phyloP scores from a whole-genome alignment of 371 early-diverging fungal species.

The Circinella minor region DNA sequence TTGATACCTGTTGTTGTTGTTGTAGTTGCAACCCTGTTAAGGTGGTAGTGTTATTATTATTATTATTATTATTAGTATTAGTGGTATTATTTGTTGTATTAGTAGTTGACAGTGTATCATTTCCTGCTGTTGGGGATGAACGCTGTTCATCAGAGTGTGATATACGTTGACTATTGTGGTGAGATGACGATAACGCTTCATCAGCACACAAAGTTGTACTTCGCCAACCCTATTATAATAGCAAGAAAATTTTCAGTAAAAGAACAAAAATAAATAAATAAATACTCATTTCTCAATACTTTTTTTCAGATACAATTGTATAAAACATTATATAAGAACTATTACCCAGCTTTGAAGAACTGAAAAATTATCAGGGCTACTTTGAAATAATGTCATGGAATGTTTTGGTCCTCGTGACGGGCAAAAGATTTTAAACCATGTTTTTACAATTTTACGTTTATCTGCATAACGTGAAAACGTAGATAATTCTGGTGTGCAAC shows the following conservation, averaged over 20 bases:
- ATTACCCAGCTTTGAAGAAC: conserved; percentile 61
- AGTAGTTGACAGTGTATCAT: background rate
- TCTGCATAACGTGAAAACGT: conserved; percentile 53
- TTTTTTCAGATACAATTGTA: too few relatives aligned
- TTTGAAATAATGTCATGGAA: conserved; percentile 58
- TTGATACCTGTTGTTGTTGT: background rate
- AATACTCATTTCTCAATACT: too few relatives aligned
- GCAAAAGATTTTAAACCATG: conserved; percentile 66
- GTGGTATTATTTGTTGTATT: background rate
- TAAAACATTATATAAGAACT: background rate
- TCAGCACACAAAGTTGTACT: conserved; percentile 58
- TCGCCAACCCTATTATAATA: conserved; percentile 53
- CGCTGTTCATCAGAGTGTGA: conserved; percentile 13
- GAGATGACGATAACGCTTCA: conserved; percentile 21
- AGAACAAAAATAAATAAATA: background rate
- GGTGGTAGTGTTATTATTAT: too few relatives aligned
- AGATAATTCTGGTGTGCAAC: conserved; percentile 17
- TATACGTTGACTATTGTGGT: conserved; percentile 3
- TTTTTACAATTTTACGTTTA: conserved; percentile 45
- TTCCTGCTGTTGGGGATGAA: background rate
- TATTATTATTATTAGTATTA: conserved; percentile 4
- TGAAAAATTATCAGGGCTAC: conserved; percentile 60
- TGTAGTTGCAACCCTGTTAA: too few relatives aligned
- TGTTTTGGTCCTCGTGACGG: conserved; percentile 55
- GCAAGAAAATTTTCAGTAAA: background rate